Conservation (phyloP, 1,284 basidiomycete species). For the Pseudozyma thailandica region DNA sequence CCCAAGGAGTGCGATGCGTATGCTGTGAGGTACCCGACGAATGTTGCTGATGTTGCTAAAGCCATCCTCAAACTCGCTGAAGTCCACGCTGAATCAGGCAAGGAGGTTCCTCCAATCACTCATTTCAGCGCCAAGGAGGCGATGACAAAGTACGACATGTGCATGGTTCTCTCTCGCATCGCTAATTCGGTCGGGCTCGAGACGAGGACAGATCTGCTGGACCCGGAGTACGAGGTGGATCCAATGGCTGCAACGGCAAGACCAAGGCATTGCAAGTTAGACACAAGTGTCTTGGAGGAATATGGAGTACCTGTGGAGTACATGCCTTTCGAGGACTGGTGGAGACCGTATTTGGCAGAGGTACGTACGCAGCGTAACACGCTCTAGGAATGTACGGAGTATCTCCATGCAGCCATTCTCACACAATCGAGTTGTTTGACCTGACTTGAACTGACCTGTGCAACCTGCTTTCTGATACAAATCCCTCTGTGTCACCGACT, state of each 20-base stretch:
- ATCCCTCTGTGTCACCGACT: background rate
- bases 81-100: conserved; percentile 19
- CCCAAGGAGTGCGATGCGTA: conserved; percentile 62
- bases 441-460: conserved; percentile 15
- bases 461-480: background rate
- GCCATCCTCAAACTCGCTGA: conserved; percentile 68
- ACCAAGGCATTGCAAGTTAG: conserved; percentile 63
- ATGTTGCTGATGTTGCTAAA: conserved; percentile 70
- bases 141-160: conserved; percentile 72
- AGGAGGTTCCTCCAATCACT: conserved; percentile 61
- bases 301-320: conserved; percentile 55
- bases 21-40: conserved; percentile 71
- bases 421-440: background rate
- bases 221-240: conserved; percentile 62
- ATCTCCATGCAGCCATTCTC: background rate
- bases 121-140: conserved; percentile 71
- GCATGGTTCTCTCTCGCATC: conserved; percentile 56
- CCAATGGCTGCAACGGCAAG: conserved; percentile 59
- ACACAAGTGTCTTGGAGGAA: conserved; percentile 43
- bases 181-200: conserved; percentile 51
- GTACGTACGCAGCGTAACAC: conserved; percentile 22
- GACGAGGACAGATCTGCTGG: conserved; percentile 53
- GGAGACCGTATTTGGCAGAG: conserved; percentile 54
- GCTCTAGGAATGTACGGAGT: conserved; percentile 2
- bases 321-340: conserved; percentile 63